phyloP scores from a whole-genome alignment of 345 rosid species.

The Eucalyptus pauciflora region DNA sequence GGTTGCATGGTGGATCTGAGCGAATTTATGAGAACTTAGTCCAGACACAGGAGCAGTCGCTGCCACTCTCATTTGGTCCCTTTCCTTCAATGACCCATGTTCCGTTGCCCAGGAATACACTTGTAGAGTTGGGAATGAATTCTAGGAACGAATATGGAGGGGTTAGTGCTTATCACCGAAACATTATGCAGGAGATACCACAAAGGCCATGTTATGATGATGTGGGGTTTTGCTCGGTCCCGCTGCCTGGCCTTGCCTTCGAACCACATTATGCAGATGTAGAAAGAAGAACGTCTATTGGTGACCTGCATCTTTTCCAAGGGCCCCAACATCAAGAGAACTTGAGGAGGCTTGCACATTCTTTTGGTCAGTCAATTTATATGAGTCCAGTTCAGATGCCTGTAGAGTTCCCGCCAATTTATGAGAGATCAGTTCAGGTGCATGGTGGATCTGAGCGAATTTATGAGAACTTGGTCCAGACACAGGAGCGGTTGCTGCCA shows the following conservation, averaged over 20 bases:
- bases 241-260: not conserved
- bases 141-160: not conserved
- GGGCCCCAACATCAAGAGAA: not conserved
- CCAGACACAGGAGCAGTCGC: not conserved
- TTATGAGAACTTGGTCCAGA: not conserved
- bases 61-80: not conserved
- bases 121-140: not conserved
- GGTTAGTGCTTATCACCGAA: not conserved
- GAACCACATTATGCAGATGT: not conserved
- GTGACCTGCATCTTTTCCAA: not conserved
- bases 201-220: not conserved
- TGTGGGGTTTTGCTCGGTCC: not conserved
- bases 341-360: not conserved
- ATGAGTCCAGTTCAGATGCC: not conserved
- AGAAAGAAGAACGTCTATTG: not conserved
- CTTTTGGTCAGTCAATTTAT: not conserved
- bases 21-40: not conserved
- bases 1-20: not conserved
- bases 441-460: not conserved
- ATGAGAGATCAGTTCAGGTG: not conserved
- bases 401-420: not conserved
- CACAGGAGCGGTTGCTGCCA: not conserved
- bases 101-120: not conserved
- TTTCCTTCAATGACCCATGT: not conserved
- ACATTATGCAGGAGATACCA: not conserved